These are phyloP conservation scores for Phytophthora chlamydospora DNA, from an alignment of 352 stramenopile species.

Conservation along the genomic window DNA sequence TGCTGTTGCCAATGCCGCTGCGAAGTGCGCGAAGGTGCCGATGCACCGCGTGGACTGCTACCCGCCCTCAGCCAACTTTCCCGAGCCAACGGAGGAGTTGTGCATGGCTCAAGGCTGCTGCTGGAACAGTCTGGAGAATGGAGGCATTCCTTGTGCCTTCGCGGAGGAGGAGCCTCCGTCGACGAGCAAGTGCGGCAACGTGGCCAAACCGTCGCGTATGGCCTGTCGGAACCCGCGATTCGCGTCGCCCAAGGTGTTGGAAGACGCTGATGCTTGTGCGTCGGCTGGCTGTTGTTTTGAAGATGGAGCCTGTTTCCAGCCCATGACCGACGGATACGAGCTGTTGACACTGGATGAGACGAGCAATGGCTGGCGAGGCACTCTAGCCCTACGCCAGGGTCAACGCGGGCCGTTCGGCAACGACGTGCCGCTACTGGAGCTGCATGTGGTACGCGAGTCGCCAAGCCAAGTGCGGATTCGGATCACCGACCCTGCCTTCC, in stretches of 20 bases:
- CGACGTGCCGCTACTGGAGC: conserved; percentile 60
- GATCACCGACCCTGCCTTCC: conserved; percentile 80
- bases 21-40: conserved; percentile 37
- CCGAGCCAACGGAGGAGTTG: conserved; percentile 72
- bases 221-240: conserved; percentile 83
- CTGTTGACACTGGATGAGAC: conserved; percentile 68
- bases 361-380: conserved; percentile 54
- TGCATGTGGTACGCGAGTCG: conserved; percentile 71
- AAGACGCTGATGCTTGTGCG: conserved; percentile 45
- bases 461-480: conserved; percentile 64
- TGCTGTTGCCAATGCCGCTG: conserved; percentile 13
- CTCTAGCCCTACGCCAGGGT: conserved; percentile 52
- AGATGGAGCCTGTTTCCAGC: conserved; percentile 68
- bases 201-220: conserved; percentile 53
- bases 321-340: conserved; percentile 69
- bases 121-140: conserved; percentile 72
- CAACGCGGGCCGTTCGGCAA: conserved; percentile 76
- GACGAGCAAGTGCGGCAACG: conserved; percentile 31
- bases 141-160: conserved; percentile 71
- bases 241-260: conserved; percentile 25
- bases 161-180: conserved; percentile 30
- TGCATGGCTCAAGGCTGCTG: conserved; percentile 87
- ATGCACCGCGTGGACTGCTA: conserved; percentile 74
- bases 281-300: conserved; percentile 82
- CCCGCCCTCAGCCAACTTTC: conserved; percentile 61